Evolutionary conservation across 441 rosid genomes (phyloP).

Genomic region (Euphorbia celastroides): DNA sequence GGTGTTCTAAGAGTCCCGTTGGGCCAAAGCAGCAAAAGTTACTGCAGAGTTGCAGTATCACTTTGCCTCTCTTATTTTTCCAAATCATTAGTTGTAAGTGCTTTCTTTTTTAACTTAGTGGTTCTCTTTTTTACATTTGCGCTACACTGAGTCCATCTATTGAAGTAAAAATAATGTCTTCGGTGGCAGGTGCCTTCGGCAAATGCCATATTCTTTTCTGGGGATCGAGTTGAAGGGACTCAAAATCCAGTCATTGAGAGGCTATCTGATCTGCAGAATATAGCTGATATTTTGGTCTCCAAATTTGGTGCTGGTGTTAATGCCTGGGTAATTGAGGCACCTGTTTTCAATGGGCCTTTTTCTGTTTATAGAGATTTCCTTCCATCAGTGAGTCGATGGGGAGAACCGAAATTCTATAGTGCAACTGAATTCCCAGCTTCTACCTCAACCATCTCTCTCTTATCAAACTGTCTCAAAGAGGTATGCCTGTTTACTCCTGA

Average conservation of each 20-base stretch:
- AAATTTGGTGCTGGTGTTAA: constrained; percentile 56
- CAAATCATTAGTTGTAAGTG: constrained; percentile 35
- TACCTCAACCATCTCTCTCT: constrained; percentile 47
- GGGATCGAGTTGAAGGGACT: constrained; percentile 64
- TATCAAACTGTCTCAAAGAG: constrained; percentile 53
- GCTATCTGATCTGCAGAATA: constrained; percentile 48
- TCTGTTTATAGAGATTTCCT: constrained; percentile 69
- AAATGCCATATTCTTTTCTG: constrained; percentile 64
- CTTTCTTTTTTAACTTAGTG: not conserved
- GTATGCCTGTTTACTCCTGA: constrained; percentile 17
- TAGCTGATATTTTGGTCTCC: constrained; percentile 65
- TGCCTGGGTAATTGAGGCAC: constrained; percentile 71
- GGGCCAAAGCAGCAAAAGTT: constrained; percentile 18
- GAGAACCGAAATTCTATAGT: constrained; percentile 59
- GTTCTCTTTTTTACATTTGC: not conserved
- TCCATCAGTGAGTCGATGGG: constrained; percentile 46
- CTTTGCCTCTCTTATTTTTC: constrained; percentile 50
- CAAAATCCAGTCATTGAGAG: constrained; percentile 64
- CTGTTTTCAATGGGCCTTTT: constrained; percentile 61
- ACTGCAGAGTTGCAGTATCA: constrained; percentile 62
- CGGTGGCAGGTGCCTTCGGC: constrained; percentile 55
- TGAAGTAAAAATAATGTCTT: not conserved
- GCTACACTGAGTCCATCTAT: not conserved
- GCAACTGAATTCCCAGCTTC: constrained; percentile 64
- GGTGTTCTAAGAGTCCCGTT: constrained; percentile 57